A percentile compares a stretch with the other conserved stretches of the same genome.
Evolutionary conservation across 2,329 filamentous ascomycete genomes (phyloP).

Genomic region (Microdochium paspali): DNA sequence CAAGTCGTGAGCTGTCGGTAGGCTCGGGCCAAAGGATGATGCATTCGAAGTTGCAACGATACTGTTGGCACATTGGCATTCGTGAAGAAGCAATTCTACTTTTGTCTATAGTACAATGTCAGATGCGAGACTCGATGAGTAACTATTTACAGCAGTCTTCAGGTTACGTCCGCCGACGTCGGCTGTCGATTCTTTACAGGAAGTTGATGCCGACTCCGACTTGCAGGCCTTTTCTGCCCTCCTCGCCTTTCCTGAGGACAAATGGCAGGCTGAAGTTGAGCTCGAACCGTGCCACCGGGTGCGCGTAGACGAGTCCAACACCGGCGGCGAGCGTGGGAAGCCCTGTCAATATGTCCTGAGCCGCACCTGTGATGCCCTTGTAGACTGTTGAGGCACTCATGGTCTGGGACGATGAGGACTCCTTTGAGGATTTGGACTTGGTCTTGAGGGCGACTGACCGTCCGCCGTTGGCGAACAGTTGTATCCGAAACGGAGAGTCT

Average conservation of each 20-base stretch:
- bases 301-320: constrained; percentile 86
- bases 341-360: constrained; percentile 63
- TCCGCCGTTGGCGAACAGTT: constrained; percentile 87
- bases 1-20: no score
- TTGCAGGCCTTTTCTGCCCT: constrained; percentile 82
- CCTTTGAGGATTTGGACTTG: constrained; percentile 23
- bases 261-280: constrained; percentile 90
- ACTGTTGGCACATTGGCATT: no score
- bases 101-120: no score
- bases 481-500: constrained; percentile 77
- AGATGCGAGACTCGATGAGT: no score
- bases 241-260: constrained; percentile 72
- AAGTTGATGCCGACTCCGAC: constrained; percentile 97
- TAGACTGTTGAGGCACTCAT: constrained; percentile 36
- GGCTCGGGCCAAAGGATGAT: no score
- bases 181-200: constrained; percentile 42
- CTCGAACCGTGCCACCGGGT: constrained; percentile 88
- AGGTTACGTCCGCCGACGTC: neutral
- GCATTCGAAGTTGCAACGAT: no score
- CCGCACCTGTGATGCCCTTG: constrained; percentile 46
- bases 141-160: neutral
- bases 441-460: constrained; percentile 69
- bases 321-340: constrained; percentile 81
- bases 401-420: constrained; percentile 8
- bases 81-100: no score